Conservation (phyloP, 805 yeast genomes). For the Candida parachauliodes region DNA sequence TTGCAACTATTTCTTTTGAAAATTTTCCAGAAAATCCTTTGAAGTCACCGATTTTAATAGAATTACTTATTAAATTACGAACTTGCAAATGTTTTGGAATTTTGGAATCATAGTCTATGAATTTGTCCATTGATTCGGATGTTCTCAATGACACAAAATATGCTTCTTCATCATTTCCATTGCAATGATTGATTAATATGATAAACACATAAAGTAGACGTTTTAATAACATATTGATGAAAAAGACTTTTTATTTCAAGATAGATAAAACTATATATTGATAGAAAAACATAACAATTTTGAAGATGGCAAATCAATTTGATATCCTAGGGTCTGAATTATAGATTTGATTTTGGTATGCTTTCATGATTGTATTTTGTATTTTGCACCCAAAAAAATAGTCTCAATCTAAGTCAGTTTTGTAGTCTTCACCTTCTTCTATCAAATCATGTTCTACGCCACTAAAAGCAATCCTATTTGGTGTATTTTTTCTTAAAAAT, state of each 20-base stretch:
- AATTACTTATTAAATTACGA: slow-evolving; percentile 44
- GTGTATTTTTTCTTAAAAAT: slow-evolving; percentile 49
- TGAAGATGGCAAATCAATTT: neutral
- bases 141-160: slow-evolving; percentile 53
- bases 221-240: neutral
- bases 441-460: slow-evolving; percentile 17
- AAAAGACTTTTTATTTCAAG: neutral
- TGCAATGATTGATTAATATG: slow-evolving; percentile 1
- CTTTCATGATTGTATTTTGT: neutral
- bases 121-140: slow-evolving; percentile 45
- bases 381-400: slow-evolving; percentile 1
- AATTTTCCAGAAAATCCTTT: slow-evolving; percentile 68
- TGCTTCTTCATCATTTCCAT: slow-evolving; percentile 8
- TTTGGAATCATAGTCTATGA: slow-evolving; percentile 43
- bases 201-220: neutral
- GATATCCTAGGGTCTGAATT: neutral
- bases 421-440: slow-evolving; percentile 3
- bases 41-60: slow-evolving; percentile 66
- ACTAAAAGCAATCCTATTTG: slow-evolving; percentile 50
- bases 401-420: slow-evolving; percentile 4
- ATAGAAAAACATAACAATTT: slow-evolving; percentile 2
- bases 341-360: slow-evolving; percentile 1
- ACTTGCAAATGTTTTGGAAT: slow-evolving; percentile 37
- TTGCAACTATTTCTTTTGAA: slow-evolving; percentile 42
- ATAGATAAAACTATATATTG: neutral